Conservation (phyloP, 2,329 filamentous ascomycete genomes). For the Helotiales sp. region DNA sequence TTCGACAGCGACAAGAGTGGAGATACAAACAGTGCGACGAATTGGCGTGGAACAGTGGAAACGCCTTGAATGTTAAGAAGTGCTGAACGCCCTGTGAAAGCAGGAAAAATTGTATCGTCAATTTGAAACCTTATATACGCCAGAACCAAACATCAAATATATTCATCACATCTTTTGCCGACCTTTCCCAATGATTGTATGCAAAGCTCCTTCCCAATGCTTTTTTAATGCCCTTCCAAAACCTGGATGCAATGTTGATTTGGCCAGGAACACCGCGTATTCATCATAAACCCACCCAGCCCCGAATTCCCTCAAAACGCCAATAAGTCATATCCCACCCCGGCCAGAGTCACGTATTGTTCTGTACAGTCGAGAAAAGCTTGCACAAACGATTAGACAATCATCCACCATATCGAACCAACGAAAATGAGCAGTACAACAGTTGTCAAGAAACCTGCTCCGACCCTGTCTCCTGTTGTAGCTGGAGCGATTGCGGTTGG, state of each 20-base stretch:
- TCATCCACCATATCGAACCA: constrained; percentile 56
- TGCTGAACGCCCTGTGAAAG: background rate
- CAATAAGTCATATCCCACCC: background rate
- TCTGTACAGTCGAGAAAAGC: background rate
- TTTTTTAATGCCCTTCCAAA: too few species aligned
- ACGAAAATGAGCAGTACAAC: constrained; percentile 52
- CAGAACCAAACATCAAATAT: background rate
- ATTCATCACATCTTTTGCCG: background rate
- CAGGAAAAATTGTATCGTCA: background rate
- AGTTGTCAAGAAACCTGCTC: constrained; percentile 66
- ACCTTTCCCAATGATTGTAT: background rate
- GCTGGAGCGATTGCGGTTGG: constrained; percentile 19
- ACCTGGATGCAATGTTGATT: too few species aligned
- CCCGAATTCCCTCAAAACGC: background rate
- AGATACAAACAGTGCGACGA: background rate
- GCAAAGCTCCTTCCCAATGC: background rate
- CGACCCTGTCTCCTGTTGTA: constrained; percentile 61
- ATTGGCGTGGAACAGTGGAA: too few species aligned
- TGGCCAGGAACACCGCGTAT: background rate
- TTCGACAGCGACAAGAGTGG: background rate
- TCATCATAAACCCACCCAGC: background rate
- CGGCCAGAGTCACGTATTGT: constrained; percentile 2
- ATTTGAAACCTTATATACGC: background rate
- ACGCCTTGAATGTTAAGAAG: too few species aligned
- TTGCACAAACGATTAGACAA: constrained; percentile 23